phyloP scores from a whole-genome alignment of 2,329 filamentous ascomycete species.

The Epicoccum nigrum region DNA sequence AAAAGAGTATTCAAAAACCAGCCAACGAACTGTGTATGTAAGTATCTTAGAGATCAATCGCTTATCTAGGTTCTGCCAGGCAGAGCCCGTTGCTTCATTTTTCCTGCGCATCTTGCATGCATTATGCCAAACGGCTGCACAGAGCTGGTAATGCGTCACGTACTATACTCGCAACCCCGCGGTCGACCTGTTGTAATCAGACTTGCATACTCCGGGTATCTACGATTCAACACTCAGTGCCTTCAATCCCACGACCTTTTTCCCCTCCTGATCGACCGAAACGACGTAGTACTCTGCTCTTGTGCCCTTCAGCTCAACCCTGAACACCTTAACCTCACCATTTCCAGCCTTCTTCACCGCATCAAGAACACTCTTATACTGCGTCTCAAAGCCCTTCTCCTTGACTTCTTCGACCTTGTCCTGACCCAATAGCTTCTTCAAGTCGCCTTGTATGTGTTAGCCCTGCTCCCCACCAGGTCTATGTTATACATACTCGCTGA shows the following conservation, averaged over 20 bases:
- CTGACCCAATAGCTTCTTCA: slow-evolving; percentile 69
- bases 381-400: slow-evolving; percentile 73
- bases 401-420: slow-evolving; percentile 69
- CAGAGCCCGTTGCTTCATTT: too few relatives aligned
- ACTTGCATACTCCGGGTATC: not conserved
- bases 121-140: too few relatives aligned
- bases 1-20: too few relatives aligned
- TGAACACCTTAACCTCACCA: slow-evolving; percentile 77
- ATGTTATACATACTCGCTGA: not conserved
- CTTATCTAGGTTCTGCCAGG: too few relatives aligned
- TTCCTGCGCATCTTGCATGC: too few relatives aligned
- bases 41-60: too few relatives aligned
- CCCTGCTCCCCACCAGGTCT: not conserved
- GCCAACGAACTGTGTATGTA: too few relatives aligned
- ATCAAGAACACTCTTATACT: slow-evolving; percentile 72
- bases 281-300: slow-evolving; percentile 83
- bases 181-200: not conserved
- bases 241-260: slow-evolving; percentile 76
- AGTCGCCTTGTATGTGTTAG: slow-evolving; percentile 62
- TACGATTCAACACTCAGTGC: slow-evolving; percentile 73
- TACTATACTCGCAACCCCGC: too few relatives aligned
- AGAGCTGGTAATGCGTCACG: too few relatives aligned
- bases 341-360: slow-evolving; percentile 70
- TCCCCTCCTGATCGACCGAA: slow-evolving; percentile 63
- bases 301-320: slow-evolving; percentile 66